Evolutionary conservation across 345 rosid genomes (phyloP).

Genomic region (Iberis pinnata): DNA sequence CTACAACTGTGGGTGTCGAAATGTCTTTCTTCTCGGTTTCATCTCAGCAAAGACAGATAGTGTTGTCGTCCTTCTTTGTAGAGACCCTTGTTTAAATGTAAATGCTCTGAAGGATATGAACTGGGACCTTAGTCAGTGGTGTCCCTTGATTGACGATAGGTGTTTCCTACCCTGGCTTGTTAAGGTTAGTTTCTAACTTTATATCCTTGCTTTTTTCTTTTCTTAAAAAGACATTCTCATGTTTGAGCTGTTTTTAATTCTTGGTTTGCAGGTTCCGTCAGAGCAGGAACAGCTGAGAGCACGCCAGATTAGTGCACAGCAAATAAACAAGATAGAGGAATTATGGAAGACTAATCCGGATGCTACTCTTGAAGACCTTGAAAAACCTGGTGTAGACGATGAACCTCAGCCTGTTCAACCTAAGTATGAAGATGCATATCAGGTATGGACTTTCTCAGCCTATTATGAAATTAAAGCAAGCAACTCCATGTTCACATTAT

Average conservation of each 20-base stretch:
- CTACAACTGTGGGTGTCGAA: conserved; percentile 98
- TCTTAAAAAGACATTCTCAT: not conserved
- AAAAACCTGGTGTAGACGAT: conserved; percentile 98
- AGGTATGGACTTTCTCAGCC: conserved; percentile 41
- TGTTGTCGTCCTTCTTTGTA: conserved; percentile 96
- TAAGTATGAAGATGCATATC: conserved; percentile 99
- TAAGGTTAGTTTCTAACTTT: conserved; percentile 50
- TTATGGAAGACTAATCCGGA: conserved; percentile 98
- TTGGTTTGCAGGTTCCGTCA: conserved; percentile 67
- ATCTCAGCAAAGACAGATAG: conserved; percentile 98
- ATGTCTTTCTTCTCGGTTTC: conserved; percentile 97
- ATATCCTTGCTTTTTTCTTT: not conserved
- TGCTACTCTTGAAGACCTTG: conserved; percentile 98
- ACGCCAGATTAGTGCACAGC: conserved; percentile 97
- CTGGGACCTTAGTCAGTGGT: conserved; percentile 99
- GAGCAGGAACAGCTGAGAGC: conserved; percentile 99
- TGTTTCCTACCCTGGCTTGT: conserved; percentile 99
- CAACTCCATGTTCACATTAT: not conserved
- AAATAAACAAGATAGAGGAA: conserved; percentile 97
- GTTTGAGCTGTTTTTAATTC: conserved; percentile 3
- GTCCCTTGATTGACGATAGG: conserved; percentile 97
- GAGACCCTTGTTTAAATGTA: conserved; percentile 97
- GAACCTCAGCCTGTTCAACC: conserved; percentile 94
- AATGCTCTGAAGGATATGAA: conserved; percentile 99
- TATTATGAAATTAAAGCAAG: not conserved